phyloP scores from a whole-genome alignment of 345 rosid genomes.

The Lumnitzera littorea region DNA sequence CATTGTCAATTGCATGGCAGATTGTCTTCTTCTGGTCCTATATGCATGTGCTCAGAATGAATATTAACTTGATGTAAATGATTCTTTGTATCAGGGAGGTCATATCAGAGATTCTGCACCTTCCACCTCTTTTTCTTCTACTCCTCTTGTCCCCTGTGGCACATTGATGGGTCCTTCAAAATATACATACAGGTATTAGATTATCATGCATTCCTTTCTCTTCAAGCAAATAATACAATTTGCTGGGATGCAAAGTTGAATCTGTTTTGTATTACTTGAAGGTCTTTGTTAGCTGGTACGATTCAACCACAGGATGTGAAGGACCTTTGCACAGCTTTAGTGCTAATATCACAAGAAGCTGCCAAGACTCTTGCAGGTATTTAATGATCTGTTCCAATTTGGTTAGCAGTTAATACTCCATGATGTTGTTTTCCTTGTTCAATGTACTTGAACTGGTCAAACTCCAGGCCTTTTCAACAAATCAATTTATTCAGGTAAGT shows the following conservation, averaged over 20 bases:
- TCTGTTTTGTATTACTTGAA: slow-evolving; percentile 26
- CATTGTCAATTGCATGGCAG: not conserved
- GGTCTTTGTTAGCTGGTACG: slow-evolving; percentile 94
- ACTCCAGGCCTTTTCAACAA: no score
- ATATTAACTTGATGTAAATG: slow-evolving; percentile 3
- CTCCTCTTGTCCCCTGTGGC: slow-evolving; percentile 43
- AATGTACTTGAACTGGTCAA: no score
- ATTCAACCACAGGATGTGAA: slow-evolving; percentile 84
- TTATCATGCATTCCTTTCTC: slow-evolving; percentile 5
- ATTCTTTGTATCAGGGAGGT: slow-evolving; percentile 40
- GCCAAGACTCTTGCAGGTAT: slow-evolving; percentile 76
- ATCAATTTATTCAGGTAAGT: no score
- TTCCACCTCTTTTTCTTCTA: slow-evolving; percentile 34
- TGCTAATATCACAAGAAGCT: slow-evolving; percentile 63
- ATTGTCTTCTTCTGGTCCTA: not conserved
- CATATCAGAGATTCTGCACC: slow-evolving; percentile 43
- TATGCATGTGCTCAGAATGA: not conserved
- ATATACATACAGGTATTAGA: slow-evolving; percentile 67
- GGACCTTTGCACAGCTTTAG: slow-evolving; percentile 97
- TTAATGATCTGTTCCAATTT: not conserved
- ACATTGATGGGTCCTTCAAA: slow-evolving; percentile 48
- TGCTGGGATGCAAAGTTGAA: slow-evolving; percentile 24
- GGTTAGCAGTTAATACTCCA: no score
- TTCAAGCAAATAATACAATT: not conserved
- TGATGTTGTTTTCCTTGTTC: no score